Percentiles rank a stretch among this genome's conserved stretches.
phyloP scores from a whole-genome alignment of 495 filamentous ascomycete species.

The Podospora bellae-mahoneyi region DNA sequence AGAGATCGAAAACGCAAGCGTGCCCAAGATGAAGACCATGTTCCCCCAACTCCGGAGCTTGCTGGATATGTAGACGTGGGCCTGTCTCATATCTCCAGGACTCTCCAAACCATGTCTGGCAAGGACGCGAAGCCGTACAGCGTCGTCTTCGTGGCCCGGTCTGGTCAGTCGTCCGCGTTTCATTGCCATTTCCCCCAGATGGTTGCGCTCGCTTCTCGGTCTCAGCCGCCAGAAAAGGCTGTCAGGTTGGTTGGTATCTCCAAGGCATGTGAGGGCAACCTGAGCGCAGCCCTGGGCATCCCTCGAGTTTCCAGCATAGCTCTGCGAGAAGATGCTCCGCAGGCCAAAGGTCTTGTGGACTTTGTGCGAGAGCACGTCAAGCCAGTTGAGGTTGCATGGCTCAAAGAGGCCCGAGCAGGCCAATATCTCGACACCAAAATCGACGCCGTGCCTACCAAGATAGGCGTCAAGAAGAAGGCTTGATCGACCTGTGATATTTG shows the following conservation, averaged over 20 bases:
- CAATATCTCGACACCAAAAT: conserved; percentile 34
- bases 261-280: conserved; percentile 47
- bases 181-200: conserved; percentile 61
- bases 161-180: conserved; percentile 48
- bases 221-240: conserved; percentile 33
- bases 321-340: conserved; percentile 47
- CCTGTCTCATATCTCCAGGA: conserved; percentile 54
- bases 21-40: conserved; percentile 2
- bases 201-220: conserved; percentile 48
- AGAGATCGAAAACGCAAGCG: not conserved
- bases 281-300: conserved; percentile 51
- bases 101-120: conserved; percentile 45
- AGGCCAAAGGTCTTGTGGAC: conserved; percentile 46
- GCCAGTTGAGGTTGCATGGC: conserved; percentile 33
- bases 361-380: conserved; percentile 49
- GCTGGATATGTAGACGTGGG: conserved; percentile 55
- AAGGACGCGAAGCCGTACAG: conserved; percentile 12
- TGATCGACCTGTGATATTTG: not conserved
- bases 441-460: conserved; percentile 36
- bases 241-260: conserved; percentile 56
- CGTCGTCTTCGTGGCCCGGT: conserved; percentile 53
- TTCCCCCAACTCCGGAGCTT: conserved; percentile 47
- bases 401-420: conserved; percentile 22
- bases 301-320: conserved; percentile 59
- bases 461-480: conserved; percentile 38